Evolutionary conservation across 805 yeast species (phyloP).

Genomic region (Saccharomycopsis lassenensis): DNA sequence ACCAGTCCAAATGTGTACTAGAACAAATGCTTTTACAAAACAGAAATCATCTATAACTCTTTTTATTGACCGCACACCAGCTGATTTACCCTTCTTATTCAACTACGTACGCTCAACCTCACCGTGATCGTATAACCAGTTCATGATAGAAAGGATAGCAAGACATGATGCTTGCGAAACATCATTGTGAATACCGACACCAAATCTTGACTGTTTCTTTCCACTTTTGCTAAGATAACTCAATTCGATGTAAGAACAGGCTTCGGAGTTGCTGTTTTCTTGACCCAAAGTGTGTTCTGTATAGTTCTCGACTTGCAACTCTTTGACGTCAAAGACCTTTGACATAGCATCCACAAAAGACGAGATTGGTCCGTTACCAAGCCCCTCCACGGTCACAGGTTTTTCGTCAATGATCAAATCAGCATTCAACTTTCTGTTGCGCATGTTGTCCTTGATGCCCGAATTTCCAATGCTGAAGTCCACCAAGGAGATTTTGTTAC

Average conservation of each 20-base stretch:
- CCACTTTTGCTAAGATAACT: constrained; percentile 33
- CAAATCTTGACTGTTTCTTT: constrained; percentile 51
- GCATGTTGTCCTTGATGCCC: constrained; percentile 24
- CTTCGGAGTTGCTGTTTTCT: constrained; percentile 53
- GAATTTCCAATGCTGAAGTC: constrained; percentile 32
- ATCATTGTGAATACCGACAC: constrained; percentile 87
- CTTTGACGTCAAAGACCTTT: constrained; percentile 34
- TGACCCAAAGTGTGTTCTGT: constrained; percentile 65
- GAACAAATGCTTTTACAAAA: no score
- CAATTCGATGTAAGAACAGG: constrained; percentile 62
- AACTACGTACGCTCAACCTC: no score
- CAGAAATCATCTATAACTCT: no score
- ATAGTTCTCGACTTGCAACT: constrained; percentile 53
- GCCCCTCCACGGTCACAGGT: constrained; percentile 34
- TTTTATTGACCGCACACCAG: no score
- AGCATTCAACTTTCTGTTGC: constrained; percentile 33
- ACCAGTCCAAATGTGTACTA: no score
- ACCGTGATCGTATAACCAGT: constrained; percentile 24
- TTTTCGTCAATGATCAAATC: constrained; percentile 29
- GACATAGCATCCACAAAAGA: constrained; percentile 58
- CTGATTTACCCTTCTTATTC: no score
- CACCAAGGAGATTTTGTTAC: constrained; percentile 25
- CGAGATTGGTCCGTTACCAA: constrained; percentile 74
- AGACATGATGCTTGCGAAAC: constrained; percentile 76
- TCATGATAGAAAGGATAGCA: constrained; percentile 55